phyloP scores from a whole-genome alignment of 192 early-diverging fungal genomes.

The Backusella parvicylindrica region DNA sequence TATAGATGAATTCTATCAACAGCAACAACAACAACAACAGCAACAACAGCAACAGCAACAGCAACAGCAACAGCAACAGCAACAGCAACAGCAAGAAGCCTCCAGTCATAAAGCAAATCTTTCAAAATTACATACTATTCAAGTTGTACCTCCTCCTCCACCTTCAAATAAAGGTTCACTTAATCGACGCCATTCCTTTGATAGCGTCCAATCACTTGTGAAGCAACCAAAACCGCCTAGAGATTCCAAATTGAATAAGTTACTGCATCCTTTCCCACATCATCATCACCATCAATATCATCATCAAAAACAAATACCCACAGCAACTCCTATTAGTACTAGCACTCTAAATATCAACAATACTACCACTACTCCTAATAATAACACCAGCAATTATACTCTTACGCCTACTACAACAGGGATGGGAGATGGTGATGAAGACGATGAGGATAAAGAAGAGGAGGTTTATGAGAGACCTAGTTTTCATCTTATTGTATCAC shows the following conservation, averaged over 20 bases:
- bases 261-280: not conserved
- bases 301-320: not conserved
- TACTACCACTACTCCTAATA: not conserved
- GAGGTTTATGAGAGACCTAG: not conserved
- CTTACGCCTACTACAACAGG: not conserved
- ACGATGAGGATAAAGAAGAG: not conserved
- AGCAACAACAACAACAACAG: not conserved
- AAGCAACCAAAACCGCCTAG: not conserved
- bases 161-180: not conserved
- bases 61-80: not conserved
- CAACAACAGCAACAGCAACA: not conserved
- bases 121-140: not conserved
- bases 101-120: not conserved
- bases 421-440: not conserved
- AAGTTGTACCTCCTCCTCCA: not conserved
- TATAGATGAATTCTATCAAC: not conserved
- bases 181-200: constrained; percentile 11
- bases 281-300: not conserved
- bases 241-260: not conserved
- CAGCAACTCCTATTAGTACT: not conserved
- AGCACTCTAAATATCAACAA: not conserved
- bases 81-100: not conserved
- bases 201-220: not conserved
- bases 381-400: not conserved
- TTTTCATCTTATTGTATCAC: not conserved